A percentile compares a stretch with the other conserved stretches of the same genome.
phyloP scores from a whole-genome alignment of 78 protist genomes.

The Reticulomyxa filosa region DNA sequence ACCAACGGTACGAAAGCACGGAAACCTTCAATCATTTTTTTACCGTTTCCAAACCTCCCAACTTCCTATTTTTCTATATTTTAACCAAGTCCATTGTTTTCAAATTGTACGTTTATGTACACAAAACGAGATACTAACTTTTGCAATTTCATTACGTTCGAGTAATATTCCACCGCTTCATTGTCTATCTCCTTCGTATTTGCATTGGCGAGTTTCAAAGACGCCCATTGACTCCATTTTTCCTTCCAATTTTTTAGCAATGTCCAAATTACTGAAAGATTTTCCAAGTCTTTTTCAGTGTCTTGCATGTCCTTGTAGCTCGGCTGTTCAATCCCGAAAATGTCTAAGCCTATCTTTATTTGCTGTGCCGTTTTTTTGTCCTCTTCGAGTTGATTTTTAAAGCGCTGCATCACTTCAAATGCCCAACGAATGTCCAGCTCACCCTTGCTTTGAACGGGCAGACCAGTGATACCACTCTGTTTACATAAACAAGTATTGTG shows the following conservation, averaged over 20 bases:
- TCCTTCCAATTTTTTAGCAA: constrained; percentile 26
- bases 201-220: constrained; percentile 6
- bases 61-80: neutral
- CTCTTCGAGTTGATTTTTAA: neutral
- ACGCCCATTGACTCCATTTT: constrained; percentile 14
- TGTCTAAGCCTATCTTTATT: constrained; percentile 24
- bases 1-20: constrained; percentile 33
- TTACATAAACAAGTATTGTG: neutral
- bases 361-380: neutral
- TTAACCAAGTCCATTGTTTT: neutral
- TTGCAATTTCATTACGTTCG: neutral
- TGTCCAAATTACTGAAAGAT: constrained; percentile 31
- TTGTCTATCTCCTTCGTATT: constrained; percentile 20
- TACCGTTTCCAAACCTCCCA: constrained; percentile 19
- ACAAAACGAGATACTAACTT: neutral
- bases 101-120: neutral
- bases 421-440: neutral
- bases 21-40: constrained; percentile 26
- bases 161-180: neutral
- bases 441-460: neutral
- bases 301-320: constrained; percentile 4
- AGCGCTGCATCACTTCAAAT: neutral
- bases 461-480: neutral
- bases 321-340: constrained; percentile 27
- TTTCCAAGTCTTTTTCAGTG: constrained; percentile 12